These are phyloP conservation scores for Amorphotheca resinae DNA, from an alignment of 495 filamentous ascomycete genomes.

Conservation along the genomic window DNA sequence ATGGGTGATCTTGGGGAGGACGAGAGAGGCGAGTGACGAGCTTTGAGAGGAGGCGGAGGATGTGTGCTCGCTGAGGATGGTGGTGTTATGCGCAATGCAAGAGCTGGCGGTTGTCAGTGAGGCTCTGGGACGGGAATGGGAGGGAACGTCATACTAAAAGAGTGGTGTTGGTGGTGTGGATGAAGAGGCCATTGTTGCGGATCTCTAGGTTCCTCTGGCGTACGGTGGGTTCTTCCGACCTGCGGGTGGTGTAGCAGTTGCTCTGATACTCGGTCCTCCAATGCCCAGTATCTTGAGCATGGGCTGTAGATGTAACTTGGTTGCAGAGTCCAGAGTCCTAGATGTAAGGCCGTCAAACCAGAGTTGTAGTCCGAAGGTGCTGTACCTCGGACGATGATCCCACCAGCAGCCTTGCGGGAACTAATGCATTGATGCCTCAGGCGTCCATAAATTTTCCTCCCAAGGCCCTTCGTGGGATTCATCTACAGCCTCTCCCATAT, in stretches of 20 bases:
- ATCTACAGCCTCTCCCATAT: background rate
- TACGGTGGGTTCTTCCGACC: too few species aligned
- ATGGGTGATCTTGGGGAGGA: conserved; percentile 92
- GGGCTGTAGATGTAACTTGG: too few species aligned
- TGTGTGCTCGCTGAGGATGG: conserved; percentile 86
- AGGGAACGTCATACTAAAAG: conserved; percentile 52
- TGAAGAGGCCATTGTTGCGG: conserved; percentile 58
- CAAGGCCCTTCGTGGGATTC: too few species aligned
- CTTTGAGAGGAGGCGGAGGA: conserved; percentile 63
- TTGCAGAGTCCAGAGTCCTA: background rate
- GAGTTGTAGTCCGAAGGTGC: too few species aligned
- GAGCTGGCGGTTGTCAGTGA: conserved; percentile 39
- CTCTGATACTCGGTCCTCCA: too few species aligned
- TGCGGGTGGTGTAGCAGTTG: too few species aligned
- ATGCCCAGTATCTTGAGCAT: too few species aligned
- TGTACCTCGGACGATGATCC: too few species aligned
- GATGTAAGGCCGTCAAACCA: too few species aligned
- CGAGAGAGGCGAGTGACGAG: conserved; percentile 76
- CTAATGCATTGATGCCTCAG: background rate
- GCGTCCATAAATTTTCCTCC: background rate
- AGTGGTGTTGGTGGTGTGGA: conserved; percentile 61
- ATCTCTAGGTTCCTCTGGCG: too few species aligned
- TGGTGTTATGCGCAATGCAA: conserved; percentile 81
- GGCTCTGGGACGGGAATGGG: conserved; percentile 14
- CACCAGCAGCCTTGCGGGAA: too few species aligned